A percentile compares a stretch with the other conserved stretches of the same genome.
Conservation (phyloP, 306 rosid species). For the Dryas octopetala region DNA sequence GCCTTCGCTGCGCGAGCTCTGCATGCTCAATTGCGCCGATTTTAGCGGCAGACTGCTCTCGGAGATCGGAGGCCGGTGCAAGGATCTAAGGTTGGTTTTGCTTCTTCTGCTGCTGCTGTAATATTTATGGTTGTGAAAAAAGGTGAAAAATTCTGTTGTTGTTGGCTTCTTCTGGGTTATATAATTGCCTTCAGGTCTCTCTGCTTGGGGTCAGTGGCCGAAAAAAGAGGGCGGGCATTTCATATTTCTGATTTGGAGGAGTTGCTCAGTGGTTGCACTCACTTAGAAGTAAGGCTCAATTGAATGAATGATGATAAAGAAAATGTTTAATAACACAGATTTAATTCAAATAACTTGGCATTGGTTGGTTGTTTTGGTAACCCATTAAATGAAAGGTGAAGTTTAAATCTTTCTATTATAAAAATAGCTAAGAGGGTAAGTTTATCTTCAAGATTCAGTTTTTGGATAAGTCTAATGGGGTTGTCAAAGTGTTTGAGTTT, state of each 20-base stretch:
- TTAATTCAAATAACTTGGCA: neutral
- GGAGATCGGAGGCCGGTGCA: constrained; percentile 76
- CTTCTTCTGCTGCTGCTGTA: neutral
- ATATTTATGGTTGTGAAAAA: neutral
- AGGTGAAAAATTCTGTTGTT: constrained; percentile 21
- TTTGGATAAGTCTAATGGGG: neutral
- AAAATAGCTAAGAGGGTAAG: neutral
- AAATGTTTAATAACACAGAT: neutral
- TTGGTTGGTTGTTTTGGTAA: neutral
- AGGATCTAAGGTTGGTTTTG: constrained; percentile 54
- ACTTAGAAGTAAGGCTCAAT: constrained; percentile 75
- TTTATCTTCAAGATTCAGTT: neutral
- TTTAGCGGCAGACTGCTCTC: constrained; percentile 84
- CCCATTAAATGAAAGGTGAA: constrained; percentile 2
- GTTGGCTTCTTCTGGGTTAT: constrained; percentile 36
- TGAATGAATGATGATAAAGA: neutral
- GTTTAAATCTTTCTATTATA: neutral
- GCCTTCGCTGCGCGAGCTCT: constrained; percentile 72
- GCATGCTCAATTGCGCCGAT: constrained; percentile 70
- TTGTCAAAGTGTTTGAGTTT: neutral
- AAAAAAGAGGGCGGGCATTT: constrained; percentile 72
- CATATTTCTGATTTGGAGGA: constrained; percentile 83
- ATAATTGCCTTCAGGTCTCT: constrained; percentile 63
- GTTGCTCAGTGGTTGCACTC: constrained; percentile 77
- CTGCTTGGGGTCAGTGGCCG: constrained; percentile 87